A percentile compares a stretch with the other conserved stretches of the same genome.
Conservation (phyloP, 768 basidiomycete species). For the Boletus speciosus region DNA sequence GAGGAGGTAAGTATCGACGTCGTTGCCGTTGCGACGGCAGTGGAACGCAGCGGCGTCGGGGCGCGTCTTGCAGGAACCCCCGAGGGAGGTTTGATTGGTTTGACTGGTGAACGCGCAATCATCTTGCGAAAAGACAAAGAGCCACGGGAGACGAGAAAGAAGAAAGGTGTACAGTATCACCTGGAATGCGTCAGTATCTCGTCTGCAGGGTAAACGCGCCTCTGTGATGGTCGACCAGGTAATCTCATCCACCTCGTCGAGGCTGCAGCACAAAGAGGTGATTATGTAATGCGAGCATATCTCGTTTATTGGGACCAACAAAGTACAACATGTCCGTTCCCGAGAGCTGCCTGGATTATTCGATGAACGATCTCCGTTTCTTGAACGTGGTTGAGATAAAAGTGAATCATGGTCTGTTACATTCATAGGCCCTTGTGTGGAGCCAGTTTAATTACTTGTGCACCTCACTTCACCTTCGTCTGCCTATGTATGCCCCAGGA, state of each 20-base stretch:
- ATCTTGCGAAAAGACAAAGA: conserved; percentile 10
- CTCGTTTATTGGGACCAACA: too few species aligned
- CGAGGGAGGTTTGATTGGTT: conserved; percentile 11
- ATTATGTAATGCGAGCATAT: conserved; percentile 16
- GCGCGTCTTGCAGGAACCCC: conserved; percentile 15
- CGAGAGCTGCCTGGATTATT: background rate
- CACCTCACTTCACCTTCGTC: background rate
- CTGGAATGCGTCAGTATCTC: conserved; percentile 1
- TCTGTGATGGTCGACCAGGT: conserved; percentile 4
- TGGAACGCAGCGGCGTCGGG: conserved; percentile 21
- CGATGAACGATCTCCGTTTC: background rate
- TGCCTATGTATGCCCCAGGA: conserved; percentile 36
- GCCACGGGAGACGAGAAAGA: background rate
- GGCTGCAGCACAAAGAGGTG: background rate
- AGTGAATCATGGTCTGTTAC: background rate
- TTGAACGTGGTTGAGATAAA: background rate
- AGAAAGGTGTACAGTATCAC: background rate
- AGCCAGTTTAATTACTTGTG: background rate
- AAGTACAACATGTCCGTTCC: too few species aligned
- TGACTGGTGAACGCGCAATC: conserved; percentile 30
- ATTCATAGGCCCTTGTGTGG: background rate
- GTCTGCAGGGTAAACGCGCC: conserved; percentile 1
- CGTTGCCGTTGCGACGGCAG: conserved; percentile 17
- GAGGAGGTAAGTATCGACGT: conserved; percentile 26
- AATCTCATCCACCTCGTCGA: conserved; percentile 9